These are phyloP conservation scores for Picea mariana DNA, from an alignment of 83 land plant genomes.

Conservation along the genomic window DNA sequence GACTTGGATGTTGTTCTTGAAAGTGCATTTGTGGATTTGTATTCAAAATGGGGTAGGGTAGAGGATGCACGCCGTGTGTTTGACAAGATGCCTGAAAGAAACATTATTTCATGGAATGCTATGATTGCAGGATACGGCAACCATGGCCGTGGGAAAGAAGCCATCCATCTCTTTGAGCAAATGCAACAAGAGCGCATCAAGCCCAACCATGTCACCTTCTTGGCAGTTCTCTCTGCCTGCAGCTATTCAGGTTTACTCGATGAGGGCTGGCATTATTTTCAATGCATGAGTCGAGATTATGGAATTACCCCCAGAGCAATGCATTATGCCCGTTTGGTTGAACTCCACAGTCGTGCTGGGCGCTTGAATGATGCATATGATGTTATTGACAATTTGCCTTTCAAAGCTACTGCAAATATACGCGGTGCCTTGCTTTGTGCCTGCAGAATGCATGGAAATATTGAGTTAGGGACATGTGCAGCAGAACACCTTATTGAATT, in stretches of 20 bases:
- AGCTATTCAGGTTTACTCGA: conserved; percentile 51
- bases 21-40: conserved; percentile 6
- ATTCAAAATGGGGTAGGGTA: conserved; percentile 3
- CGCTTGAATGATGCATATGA: conserved; percentile 51
- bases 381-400: conserved; percentile 43
- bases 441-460: conserved; percentile 31
- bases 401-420: conserved; percentile 43
- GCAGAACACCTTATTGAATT: conserved; percentile 13
- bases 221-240: conserved; percentile 58
- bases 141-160: conserved; percentile 57
- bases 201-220: conserved; percentile 63
- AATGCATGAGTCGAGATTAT: conserved; percentile 40
- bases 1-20: neutral
- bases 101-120: conserved; percentile 67
- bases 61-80: conserved; percentile 31
- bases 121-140: conserved; percentile 68
- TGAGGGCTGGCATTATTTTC: conserved; percentile 48
- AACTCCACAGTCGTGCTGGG: conserved; percentile 52
- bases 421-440: conserved; percentile 69
- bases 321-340: conserved; percentile 75
- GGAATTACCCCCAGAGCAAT: conserved; percentile 52
- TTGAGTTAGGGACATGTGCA: conserved; percentile 11
- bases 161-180: conserved; percentile 37
- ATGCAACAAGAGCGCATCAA: conserved; percentile 42
- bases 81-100: conserved; percentile 54